Conservation (phyloP, 495 filamentous ascomycete genomes). For the Lasiosphaeriaceae sp. region DNA sequence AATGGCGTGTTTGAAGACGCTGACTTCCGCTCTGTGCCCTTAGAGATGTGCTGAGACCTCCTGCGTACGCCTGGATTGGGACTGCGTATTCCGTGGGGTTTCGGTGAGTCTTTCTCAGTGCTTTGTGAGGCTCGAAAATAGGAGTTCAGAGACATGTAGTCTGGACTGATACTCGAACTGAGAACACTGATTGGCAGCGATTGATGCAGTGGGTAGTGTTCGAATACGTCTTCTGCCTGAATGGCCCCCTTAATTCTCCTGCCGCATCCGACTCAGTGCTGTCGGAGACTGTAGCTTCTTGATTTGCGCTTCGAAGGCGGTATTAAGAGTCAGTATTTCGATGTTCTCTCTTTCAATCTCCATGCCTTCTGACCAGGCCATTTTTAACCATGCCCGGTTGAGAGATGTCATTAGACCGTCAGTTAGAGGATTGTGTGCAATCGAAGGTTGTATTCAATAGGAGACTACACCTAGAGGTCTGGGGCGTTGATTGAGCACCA, state of each 20-base stretch:
- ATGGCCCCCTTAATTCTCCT: not conserved
- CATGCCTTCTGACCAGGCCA: not conserved
- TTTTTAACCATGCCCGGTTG: not conserved
- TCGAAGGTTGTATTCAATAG: not conserved
- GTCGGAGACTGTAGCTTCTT: not conserved
- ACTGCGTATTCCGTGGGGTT: not conserved
- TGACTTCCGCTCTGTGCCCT: not conserved
- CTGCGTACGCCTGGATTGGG: not conserved
- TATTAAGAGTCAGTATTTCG: not conserved
- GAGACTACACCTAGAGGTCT: not conserved
- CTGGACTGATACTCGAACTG: not conserved
- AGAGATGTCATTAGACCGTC: not conserved
- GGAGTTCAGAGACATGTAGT: not conserved
- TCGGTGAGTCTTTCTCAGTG: not conserved
- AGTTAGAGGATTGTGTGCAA: not conserved
- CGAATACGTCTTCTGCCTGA: not conserved
- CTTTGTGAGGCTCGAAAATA: not conserved
- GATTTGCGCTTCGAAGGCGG: not conserved
- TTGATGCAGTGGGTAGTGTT: not conserved
- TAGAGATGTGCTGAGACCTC: not conserved
- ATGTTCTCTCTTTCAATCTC: not conserved
- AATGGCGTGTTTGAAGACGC: not conserved
- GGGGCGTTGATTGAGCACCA: not conserved
- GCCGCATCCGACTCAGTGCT: not conserved
- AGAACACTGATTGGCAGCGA: not conserved